Percentiles rank a stretch among this genome's conserved stretches.
phyloP scores from a whole-genome alignment of 192 early-diverging fungal genomes.

The Podochytrium sp. region DNA sequence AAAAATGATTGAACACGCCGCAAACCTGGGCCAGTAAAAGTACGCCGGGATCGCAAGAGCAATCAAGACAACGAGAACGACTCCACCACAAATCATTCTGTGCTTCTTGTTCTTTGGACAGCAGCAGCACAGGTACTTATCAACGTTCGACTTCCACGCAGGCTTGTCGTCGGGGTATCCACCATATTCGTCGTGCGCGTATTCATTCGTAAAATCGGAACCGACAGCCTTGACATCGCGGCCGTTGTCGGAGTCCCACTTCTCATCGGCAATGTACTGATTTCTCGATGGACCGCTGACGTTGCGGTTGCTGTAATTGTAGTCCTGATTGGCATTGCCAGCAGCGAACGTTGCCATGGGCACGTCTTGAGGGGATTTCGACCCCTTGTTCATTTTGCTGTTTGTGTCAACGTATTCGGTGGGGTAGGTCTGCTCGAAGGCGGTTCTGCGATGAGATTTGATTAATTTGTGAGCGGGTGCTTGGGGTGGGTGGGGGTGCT shows the following conservation, averaged over 20 bases:
- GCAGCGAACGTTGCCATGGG: too few species aligned
- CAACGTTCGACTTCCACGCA: background rate
- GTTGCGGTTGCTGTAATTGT: background rate
- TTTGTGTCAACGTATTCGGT: too few species aligned
- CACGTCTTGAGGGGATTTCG: too few species aligned
- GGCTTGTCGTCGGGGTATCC: background rate
- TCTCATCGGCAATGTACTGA: too few species aligned
- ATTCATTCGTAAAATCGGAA: background rate
- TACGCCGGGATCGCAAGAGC: background rate
- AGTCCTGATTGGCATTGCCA: too few species aligned
- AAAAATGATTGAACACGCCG: background rate
- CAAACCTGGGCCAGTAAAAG: background rate
- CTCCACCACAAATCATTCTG: conserved; percentile 11
- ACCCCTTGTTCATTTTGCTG: too few species aligned
- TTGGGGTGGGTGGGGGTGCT: too few species aligned
- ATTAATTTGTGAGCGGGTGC: too few species aligned
- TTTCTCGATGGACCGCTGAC: too few species aligned
- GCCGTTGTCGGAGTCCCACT: background rate
- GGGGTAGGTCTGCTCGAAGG: too few species aligned
- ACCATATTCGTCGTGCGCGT: background rate
- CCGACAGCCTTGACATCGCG: background rate
- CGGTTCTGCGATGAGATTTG: too few species aligned
- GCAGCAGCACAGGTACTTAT: conserved; percentile 25
- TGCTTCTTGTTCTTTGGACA: conserved; percentile 30
- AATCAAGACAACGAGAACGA: conserved; percentile 12